These are phyloP conservation scores for Zygnema cylindricum DNA, from an alignment of 139 green algal species.

Conservation along the genomic window DNA sequence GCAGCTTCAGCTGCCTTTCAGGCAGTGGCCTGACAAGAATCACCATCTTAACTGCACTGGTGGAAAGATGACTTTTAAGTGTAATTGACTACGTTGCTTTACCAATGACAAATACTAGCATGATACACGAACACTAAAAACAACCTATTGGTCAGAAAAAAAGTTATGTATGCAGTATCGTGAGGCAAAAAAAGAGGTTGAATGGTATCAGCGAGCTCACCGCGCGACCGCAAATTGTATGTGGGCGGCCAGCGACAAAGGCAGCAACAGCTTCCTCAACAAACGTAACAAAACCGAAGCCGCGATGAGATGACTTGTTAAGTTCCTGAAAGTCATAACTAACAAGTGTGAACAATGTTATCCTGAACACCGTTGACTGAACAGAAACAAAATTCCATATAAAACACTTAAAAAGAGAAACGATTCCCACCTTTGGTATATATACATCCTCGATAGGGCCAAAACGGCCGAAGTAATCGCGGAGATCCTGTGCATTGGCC, in stretches of 20 bases:
- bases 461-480: slow-evolving; percentile 39
- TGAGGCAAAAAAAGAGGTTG: not conserved
- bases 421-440: slow-evolving; percentile 39
- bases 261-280: slow-evolving; percentile 37
- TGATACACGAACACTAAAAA: not conserved
- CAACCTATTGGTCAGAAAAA: not conserved
- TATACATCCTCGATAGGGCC: slow-evolving; percentile 44
- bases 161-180: not conserved
- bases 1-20: no score
- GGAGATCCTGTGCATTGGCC: slow-evolving; percentile 30
- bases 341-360: not conserved
- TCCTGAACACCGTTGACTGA: not conserved
- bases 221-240: slow-evolving; percentile 22
- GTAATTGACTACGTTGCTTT: not conserved
- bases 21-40: no score
- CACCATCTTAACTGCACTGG: not conserved
- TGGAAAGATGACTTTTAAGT: not conserved
- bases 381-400: no score
- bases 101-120: not conserved
- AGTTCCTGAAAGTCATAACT: slow-evolving; percentile 30
- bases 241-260: slow-evolving; percentile 26
- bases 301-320: slow-evolving; percentile 37
- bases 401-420: no score
- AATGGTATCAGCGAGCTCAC: not conserved
- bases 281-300: slow-evolving; percentile 57